Evolutionary conservation across 1,139 yeast species (phyloP).

Genomic region (Diutina pseudorugosa): DNA sequence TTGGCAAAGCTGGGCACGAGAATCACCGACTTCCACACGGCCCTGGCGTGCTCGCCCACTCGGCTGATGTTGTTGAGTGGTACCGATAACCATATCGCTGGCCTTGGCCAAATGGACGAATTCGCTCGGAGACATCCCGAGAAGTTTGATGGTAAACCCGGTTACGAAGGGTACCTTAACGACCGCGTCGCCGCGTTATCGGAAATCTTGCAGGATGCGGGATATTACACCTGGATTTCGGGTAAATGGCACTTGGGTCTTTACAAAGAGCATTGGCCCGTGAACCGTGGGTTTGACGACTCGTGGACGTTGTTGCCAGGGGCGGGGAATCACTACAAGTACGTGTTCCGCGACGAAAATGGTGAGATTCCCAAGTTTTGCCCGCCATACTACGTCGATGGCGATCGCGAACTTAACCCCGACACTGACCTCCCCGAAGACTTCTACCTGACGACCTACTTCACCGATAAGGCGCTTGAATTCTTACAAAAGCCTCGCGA

Average conservation of each 20-base stretch:
- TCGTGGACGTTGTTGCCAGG: conserved; percentile 43
- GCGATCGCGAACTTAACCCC: conserved; percentile 22
- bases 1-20: conserved; percentile 34
- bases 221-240: conserved; percentile 33
- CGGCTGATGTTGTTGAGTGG: conserved; percentile 51
- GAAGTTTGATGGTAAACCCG: conserved; percentile 32
- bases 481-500: conserved; percentile 19
- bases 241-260: conserved; percentile 54
- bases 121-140: conserved; percentile 26
- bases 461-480: conserved; percentile 31
- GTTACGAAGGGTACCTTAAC: conserved; percentile 46
- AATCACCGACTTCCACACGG: conserved; percentile 49
- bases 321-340: conserved; percentile 46
- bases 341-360: conserved; percentile 23
- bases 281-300: conserved; percentile 38
- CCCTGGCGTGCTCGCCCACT: conserved; percentile 56
- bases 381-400: conserved; percentile 24
- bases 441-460: conserved; percentile 33
- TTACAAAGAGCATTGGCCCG: conserved; percentile 37
- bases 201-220: conserved; percentile 36
- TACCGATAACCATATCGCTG: conserved; percentile 51
- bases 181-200: conserved; percentile 41
- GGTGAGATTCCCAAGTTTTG: conserved; percentile 16
- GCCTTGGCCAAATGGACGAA: conserved; percentile 50
- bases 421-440: conserved; percentile 27